Evolutionary conservation across 2,329 filamentous ascomycete genomes (phyloP), one percentile per base, ranked within the genome.

Genomic region (Beauveria rudraprayagi): DNA sequence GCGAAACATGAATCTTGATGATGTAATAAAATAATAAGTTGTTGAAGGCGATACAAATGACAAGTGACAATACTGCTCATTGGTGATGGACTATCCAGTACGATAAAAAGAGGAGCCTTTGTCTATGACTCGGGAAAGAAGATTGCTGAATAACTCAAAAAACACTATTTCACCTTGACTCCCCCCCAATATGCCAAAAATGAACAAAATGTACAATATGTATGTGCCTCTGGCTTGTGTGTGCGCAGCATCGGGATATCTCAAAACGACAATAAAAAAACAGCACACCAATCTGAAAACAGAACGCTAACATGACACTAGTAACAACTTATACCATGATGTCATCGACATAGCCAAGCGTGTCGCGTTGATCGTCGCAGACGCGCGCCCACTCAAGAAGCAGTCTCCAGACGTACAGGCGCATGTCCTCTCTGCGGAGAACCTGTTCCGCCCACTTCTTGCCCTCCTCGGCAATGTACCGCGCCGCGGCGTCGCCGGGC

Each of bases 341-440:
- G 62, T 81, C 80, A 3, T 66, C 75, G 7, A 81, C 75, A 60
- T 71, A 82, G 2, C 73, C 78, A 16, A 81, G 67, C 19, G 65
- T 71, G 8, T 78, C 70, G 40, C 78, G 69, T 53, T 76, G 73
- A 60, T 77, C 75, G 61, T 79, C 78, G 57, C 73, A 77, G 19
- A 84, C 73, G 40, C 82, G 70, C 26, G 78, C 82, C 72, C 81
- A 85, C 68, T 86, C 83, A 44, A 85, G 73, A 44, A 86, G 71
- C 63, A 90, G 65, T 46, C 86, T 76, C 73, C 83, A 84, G 22
- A 85, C 78, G 68, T 90, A 90, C 8, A 90, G 75, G 62, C 79
- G 73, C 84, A 89, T 88, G 67, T 89, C 86, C 62, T 87, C 84
- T 30, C 78, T 77, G 58, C 87, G 73, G 17, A 89, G 75, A 3